Conservation (phyloP, 2,329 filamentous ascomycete species). For the Annulohypoxylon truncatum region DNA sequence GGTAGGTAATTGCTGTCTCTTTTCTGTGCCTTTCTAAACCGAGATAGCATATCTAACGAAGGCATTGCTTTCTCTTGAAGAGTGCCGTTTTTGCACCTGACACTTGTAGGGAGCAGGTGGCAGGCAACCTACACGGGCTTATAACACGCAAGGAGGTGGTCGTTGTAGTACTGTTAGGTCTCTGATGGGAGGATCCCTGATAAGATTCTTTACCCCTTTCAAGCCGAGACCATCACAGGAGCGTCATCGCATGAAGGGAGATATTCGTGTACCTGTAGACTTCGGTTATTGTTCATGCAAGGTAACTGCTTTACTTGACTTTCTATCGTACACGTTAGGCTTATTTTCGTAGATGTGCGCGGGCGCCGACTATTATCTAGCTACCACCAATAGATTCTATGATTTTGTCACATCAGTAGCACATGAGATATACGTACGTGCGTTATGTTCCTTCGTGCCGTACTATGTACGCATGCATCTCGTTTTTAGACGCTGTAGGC, state of each 20-base stretch:
- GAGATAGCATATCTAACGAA: neutral
- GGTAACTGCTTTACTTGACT: neutral
- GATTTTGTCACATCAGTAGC: neutral
- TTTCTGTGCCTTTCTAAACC: neutral
- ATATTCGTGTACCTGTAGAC: neutral
- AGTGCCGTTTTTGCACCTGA: no score
- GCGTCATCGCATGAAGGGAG: neutral
- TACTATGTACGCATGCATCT: neutral
- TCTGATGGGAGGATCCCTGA: neutral
- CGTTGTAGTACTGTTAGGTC: no score
- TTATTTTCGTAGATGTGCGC: slow-evolving; percentile 5
- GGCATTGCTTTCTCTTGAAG: no score
- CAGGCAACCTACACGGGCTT: no score
- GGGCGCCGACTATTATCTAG: neutral
- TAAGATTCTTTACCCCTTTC: neutral
- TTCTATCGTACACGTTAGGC: neutral
- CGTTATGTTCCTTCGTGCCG: neutral
- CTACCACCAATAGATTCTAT: neutral
- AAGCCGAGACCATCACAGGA: neutral
- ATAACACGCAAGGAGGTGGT: no score
- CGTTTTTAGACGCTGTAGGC: neutral
- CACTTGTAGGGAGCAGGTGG: no score
- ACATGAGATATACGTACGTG: neutral
- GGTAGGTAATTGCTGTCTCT: neutral
- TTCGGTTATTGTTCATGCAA: neutral